These are phyloP conservation scores for Fusarium irregulare DNA, from an alignment of 2,329 filamentous ascomycete genomes.

Conservation along the genomic window DNA sequence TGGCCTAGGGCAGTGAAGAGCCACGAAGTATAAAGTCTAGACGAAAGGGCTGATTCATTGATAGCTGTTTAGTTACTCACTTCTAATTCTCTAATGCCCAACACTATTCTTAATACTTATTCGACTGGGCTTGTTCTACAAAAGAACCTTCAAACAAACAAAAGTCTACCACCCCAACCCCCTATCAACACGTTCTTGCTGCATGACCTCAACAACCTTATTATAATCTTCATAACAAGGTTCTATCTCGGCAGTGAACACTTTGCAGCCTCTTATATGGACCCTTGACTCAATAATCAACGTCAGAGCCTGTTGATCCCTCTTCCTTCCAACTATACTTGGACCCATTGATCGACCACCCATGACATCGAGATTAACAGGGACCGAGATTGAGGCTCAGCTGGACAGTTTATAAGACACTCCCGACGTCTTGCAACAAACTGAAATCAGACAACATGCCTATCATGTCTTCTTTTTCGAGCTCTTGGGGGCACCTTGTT, in stretches of 20 bases:
- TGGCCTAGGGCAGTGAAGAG: slow-evolving; percentile 3
- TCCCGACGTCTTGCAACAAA: neutral
- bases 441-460: slow-evolving; percentile 9
- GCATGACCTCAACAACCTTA: neutral
- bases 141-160: neutral
- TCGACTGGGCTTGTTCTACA: neutral
- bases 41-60: neutral
- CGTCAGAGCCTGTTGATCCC: slow-evolving; percentile 39
- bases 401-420: slow-evolving; percentile 16
- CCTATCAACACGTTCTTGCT: neutral
- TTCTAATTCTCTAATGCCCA: neutral
- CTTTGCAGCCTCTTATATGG: slow-evolving; percentile 9
- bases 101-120: neutral
- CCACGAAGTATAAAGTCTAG: slow-evolving; percentile 29
- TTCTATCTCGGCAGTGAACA: neutral
- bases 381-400: slow-evolving; percentile 38
- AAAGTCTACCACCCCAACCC: neutral
- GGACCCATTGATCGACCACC: slow-evolving; percentile 35
- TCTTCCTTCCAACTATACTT: slow-evolving; percentile 5
- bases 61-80: slow-evolving; percentile 4
- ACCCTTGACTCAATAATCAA: slow-evolving; percentile 27
- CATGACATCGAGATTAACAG: slow-evolving; percentile 39
- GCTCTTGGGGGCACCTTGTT: slow-evolving; percentile 18
- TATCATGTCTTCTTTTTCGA: slow-evolving; percentile 22
- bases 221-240: neutral